phyloP scores from a whole-genome alignment of 2,329 filamentous ascomycete genomes.

The Cladosporium colombiae region DNA sequence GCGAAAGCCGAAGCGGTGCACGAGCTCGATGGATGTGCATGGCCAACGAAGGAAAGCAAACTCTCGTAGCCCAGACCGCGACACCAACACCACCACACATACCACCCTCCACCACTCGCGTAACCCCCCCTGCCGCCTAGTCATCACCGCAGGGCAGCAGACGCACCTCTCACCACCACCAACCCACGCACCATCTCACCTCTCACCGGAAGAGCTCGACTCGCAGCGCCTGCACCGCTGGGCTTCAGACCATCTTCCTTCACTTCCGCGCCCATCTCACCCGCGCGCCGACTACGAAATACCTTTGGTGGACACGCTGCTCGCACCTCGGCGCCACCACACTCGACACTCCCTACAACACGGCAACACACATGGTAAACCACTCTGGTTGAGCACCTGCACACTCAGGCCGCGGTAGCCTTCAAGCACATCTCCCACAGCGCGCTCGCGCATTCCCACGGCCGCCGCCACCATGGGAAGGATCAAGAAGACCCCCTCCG shows the following conservation, averaged over 20 bases:
- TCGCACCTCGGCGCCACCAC: background rate
- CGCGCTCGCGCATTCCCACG: conserved; percentile 13
- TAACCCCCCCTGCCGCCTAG: background rate
- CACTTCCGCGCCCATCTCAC: conserved; percentile 7
- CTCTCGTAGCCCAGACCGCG: background rate
- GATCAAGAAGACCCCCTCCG: conserved; percentile 58
- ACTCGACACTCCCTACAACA: background rate
- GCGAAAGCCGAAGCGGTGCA: conserved; percentile 14
- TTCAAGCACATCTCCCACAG: conserved; percentile 12
- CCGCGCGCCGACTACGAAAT: background rate
- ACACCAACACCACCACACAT: background rate
- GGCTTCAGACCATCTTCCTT: conserved; percentile 17
- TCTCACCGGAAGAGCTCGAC: conserved; percentile 9
- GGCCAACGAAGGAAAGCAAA: conserved; percentile 8
- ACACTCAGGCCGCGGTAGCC: conserved; percentile 16
- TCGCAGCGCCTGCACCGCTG: conserved; percentile 21
- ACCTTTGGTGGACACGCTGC: background rate
- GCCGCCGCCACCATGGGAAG: conserved; percentile 45
- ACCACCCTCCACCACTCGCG: conserved; percentile 4
- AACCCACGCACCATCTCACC: background rate
- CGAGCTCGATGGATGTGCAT: conserved; percentile 2
- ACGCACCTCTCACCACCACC: background rate
- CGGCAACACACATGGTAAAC: conserved; percentile 9
- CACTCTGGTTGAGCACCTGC: conserved; percentile 4
- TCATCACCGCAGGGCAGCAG: conserved; percentile 6